These are phyloP conservation scores for Bruguiera gymnorhiza DNA, from an alignment of 345 rosid genomes.

Conservation along the genomic window DNA sequence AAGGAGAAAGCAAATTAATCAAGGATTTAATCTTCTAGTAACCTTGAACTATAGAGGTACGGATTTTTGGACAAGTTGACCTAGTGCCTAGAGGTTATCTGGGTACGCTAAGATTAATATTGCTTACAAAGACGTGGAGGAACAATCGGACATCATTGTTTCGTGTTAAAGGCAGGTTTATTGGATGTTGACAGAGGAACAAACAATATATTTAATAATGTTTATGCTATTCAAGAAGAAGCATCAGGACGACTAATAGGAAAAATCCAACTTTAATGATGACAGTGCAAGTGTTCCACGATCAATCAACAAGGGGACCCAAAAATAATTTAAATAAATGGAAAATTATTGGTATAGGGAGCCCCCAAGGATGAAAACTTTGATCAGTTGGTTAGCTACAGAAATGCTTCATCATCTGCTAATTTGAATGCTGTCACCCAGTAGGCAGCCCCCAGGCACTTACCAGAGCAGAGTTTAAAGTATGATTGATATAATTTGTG, in stretches of 20 bases:
- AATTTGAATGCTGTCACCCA: conserved; percentile 3
- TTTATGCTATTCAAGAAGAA: too few relatives aligned
- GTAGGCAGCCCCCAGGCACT: conserved; percentile 12
- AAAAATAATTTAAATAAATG: not conserved
- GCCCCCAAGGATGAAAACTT: not conserved
- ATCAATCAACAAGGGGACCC: conserved; percentile 6
- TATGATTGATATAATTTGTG: not conserved
- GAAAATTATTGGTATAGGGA: not conserved
- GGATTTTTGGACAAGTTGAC: too few relatives aligned
- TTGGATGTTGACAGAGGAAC: too few relatives aligned
- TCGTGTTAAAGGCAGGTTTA: too few relatives aligned
- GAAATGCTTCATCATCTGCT: not conserved
- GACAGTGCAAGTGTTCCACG: not conserved
- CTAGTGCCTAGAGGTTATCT: too few relatives aligned
- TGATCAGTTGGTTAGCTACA: conserved; percentile 18
- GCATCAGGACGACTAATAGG: not conserved
- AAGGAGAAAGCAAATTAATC: too few relatives aligned
- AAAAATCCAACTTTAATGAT: not conserved
- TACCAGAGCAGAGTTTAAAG: not conserved
- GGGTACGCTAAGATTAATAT: too few relatives aligned
- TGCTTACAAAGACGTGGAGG: too few relatives aligned
- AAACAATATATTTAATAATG: too few relatives aligned
- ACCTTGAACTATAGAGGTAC: too few relatives aligned
- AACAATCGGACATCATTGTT: too few relatives aligned
- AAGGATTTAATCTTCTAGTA: too few relatives aligned